Conservation (phyloP, 345 rosid genomes). For the Zanthoxylum bungeanum region DNA sequence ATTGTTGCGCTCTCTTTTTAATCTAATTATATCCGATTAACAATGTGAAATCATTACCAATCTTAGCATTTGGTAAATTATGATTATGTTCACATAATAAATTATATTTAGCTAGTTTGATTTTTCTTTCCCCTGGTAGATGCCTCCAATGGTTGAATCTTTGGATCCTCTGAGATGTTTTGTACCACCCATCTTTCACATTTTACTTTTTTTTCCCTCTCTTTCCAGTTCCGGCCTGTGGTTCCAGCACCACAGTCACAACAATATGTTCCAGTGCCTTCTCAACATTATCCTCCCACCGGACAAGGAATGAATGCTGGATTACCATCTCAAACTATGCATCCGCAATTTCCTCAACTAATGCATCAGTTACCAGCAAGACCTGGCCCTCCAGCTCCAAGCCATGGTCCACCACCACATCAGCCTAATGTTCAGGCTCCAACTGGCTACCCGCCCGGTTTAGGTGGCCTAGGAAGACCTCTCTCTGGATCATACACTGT, state of each 20-base stretch:
- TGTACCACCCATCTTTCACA: constrained; percentile 36
- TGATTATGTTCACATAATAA: constrained; percentile 7
- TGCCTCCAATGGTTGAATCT: constrained; percentile 56
- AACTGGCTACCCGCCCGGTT: constrained; percentile 44
- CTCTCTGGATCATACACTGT: constrained; percentile 64
- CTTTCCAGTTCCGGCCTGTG: constrained; percentile 64
- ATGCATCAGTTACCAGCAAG: constrained; percentile 65
- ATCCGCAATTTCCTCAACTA: constrained; percentile 55
- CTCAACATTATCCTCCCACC: constrained; percentile 73
- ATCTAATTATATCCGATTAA: neutral
- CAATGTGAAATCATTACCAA: neutral
- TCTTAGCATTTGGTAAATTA: constrained; percentile 9
- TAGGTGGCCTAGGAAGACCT: constrained; percentile 55
- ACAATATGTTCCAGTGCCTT: constrained; percentile 56
- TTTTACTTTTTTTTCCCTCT: constrained; percentile 4
- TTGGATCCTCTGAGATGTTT: constrained; percentile 64
- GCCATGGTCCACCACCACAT: constrained; percentile 49
- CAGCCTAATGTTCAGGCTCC: constrained; percentile 52
- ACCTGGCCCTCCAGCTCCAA: constrained; percentile 44
- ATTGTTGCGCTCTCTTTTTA: neutral
- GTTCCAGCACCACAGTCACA: constrained; percentile 60
- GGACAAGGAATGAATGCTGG: constrained; percentile 66
- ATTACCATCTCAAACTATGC: constrained; percentile 63
- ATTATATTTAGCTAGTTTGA: constrained; percentile 17
- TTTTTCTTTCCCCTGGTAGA: constrained; percentile 20